phyloP scores from a whole-genome alignment of 257 asterid genomes.

The Solanum verrucosum region DNA sequence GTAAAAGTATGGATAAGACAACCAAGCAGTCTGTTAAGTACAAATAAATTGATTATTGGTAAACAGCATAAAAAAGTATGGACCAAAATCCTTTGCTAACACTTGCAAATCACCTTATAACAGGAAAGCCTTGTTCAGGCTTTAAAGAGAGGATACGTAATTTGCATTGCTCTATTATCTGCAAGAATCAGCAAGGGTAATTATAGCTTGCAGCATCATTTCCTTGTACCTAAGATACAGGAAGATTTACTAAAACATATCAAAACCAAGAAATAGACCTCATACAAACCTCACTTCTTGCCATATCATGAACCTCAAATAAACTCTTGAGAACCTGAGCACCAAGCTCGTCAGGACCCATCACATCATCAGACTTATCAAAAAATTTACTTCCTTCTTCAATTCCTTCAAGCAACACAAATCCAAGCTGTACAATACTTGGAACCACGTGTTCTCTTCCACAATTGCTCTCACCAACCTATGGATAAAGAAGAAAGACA shows the following conservation, averaged over 20 bases:
- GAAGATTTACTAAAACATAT: neutral
- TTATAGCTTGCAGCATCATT: neutral
- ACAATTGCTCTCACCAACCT: slow-evolving; percentile 68
- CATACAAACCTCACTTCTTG: slow-evolving; percentile 73
- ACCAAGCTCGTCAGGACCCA: slow-evolving; percentile 64
- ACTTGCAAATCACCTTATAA: slow-evolving; percentile 36
- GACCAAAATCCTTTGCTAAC: slow-evolving; percentile 2
- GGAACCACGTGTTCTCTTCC: slow-evolving; percentile 85
- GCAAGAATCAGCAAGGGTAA: slow-evolving; percentile 8
- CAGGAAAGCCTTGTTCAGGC: slow-evolving; percentile 56
- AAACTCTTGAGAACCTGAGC: slow-evolving; percentile 65
- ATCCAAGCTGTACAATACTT: slow-evolving; percentile 73
- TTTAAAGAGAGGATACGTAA: slow-evolving; percentile 64
- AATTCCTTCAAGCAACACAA: slow-evolving; percentile 67
- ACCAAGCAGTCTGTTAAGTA: slow-evolving; percentile 46
- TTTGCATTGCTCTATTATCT: slow-evolving; percentile 87
- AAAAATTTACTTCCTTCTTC: slow-evolving; percentile 48
- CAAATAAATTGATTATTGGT: slow-evolving; percentile 3
- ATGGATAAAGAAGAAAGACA: slow-evolving; percentile 3
- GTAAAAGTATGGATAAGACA: slow-evolving; percentile 53
- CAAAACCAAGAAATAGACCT: neutral
- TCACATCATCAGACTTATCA: slow-evolving; percentile 43
- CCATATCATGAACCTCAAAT: slow-evolving; percentile 80
- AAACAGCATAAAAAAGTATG: slow-evolving; percentile 1
- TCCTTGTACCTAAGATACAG: neutral